Base-by-base conservation (phyloP, 1,284 basidiomycete genomes). In the Rhodotorula mucilaginosa region DNA sequence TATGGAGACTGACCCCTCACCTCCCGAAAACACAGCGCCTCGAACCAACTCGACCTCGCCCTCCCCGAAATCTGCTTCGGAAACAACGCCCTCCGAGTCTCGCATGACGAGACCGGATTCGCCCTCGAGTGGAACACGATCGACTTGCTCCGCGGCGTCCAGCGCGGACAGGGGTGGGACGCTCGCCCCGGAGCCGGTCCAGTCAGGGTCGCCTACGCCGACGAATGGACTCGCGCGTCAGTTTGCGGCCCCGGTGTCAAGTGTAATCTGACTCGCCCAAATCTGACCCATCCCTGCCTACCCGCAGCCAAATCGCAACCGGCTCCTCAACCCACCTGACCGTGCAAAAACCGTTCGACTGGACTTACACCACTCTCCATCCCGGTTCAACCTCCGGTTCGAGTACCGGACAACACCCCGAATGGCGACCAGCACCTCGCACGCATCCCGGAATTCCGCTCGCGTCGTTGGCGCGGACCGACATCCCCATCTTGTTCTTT, bases 41-140 rank as follows among this genome's bases (percentile, higher is more conserved):
- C 85, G 49, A 88, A 91, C 74, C 86, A 86, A 64, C 88, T 97
- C 77, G 86, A 85, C 5, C 86, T 99, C 46, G 91, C 95, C 0
- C 82, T 96, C 1, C 97, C 97, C 3, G 96, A 99, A 80, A 99
- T 99, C 93, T 94, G 91, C 0, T 99, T 98, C 79, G 94, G 94
- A 7, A 88, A 87, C 80, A 99, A 98, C 81, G 82, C 82, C 26
- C 85, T 99, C 2, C 83, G 85, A 12, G 82, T 98, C 19, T 70
- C 71, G 1, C 83, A 85, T 71, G 65, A 68, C 18, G n/a, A 46
- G 34, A 49, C 61, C 21, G 64, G 73, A 29, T 61, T 71, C 39
- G 16, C 63, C 21, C 48, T 72, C 48, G 47, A 69, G 51, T 72
- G 70, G 56, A 83, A 87, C 52, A 86, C 91, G 0, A 82, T 87